A percentile compares a stretch with the other conserved stretches of the same genome.
Evolutionary conservation across 352 stramenopile species (phyloP).

Genomic region (Globisporangium alternatum): DNA sequence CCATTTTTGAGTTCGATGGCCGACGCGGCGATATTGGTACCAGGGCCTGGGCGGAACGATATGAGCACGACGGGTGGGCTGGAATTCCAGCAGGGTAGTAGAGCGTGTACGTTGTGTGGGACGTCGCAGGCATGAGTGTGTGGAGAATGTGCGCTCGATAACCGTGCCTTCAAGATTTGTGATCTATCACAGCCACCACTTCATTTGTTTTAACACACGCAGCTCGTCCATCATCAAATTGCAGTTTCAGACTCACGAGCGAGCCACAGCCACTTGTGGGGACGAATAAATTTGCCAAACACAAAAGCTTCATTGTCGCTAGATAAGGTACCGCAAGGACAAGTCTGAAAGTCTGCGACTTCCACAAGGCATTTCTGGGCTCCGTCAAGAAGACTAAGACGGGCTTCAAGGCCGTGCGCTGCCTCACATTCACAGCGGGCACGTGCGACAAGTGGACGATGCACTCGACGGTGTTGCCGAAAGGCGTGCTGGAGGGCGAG

Average conservation of each 20-base stretch:
- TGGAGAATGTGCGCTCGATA: neutral
- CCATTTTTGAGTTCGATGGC: neutral
- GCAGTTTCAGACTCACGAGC: neutral
- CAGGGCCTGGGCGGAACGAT: no score
- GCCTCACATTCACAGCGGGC: no score
- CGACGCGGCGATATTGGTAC: neutral
- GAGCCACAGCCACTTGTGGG: neutral
- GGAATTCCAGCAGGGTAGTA: neutral
- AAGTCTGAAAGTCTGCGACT: neutral
- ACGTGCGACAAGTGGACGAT: no score
- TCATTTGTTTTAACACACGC: neutral
- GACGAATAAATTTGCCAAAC: conserved; percentile 6
- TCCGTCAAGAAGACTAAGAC: no score
- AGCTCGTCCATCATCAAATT: neutral
- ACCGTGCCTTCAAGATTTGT: neutral
- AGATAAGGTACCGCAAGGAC: conserved; percentile 1
- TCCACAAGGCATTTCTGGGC: no score
- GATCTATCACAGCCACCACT: neutral
- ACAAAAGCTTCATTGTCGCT: conserved; percentile 7
- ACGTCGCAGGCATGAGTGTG: neutral
- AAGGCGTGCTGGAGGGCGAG: no score
- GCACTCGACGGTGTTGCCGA: no score
- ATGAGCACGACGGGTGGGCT: neutral
- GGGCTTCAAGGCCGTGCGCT: no score
- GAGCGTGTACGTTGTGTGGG: neutral